Evolutionary conservation across 2,329 filamentous ascomycete genomes (phyloP).

Genomic region (Aspergillus clavatus): DNA sequence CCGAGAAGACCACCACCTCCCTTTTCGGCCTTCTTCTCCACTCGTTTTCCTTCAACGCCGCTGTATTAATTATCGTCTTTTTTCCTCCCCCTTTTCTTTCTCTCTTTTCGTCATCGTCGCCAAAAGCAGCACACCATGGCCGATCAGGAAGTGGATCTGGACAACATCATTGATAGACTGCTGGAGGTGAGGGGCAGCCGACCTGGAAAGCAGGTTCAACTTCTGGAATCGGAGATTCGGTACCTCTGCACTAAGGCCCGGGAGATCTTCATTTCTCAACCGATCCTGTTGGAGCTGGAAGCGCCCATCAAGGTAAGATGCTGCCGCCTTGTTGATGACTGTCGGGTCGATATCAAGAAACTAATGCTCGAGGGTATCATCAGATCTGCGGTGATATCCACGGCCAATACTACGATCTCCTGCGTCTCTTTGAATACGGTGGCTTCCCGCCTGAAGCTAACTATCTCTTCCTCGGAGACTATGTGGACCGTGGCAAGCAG

Average conservation of each 20-base stretch:
- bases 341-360: background rate
- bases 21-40: slow-evolving; percentile 21
- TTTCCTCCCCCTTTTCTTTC: slow-evolving; percentile 21
- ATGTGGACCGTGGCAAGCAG: slow-evolving; percentile 98
- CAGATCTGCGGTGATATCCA: slow-evolving; percentile 99
- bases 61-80: slow-evolving; percentile 18
- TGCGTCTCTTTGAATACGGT: slow-evolving; percentile 96
- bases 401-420: slow-evolving; percentile 96
- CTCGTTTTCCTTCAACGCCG: slow-evolving; percentile 16
- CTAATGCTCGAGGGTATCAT: slow-evolving; percentile 14
- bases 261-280: slow-evolving; percentile 99
- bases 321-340: background rate
- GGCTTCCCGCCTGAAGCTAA: slow-evolving; percentile 98
- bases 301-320: slow-evolving; percentile 88
- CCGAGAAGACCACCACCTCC: slow-evolving; percentile 28
- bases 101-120: slow-evolving; percentile 24
- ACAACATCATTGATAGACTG: slow-evolving; percentile 98
- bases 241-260: slow-evolving; percentile 97
- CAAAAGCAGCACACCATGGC: slow-evolving; percentile 56
- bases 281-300: slow-evolving; percentile 93
- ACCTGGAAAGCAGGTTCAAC: slow-evolving; percentile 96
- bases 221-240: slow-evolving; percentile 92
- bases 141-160: slow-evolving; percentile 88
- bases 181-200: slow-evolving; percentile 96
- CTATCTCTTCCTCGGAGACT: slow-evolving; percentile 98